These are phyloP conservation scores for Durotheca rogersii DNA, from an alignment of 495 filamentous ascomycete genomes.

Conservation along the genomic window DNA sequence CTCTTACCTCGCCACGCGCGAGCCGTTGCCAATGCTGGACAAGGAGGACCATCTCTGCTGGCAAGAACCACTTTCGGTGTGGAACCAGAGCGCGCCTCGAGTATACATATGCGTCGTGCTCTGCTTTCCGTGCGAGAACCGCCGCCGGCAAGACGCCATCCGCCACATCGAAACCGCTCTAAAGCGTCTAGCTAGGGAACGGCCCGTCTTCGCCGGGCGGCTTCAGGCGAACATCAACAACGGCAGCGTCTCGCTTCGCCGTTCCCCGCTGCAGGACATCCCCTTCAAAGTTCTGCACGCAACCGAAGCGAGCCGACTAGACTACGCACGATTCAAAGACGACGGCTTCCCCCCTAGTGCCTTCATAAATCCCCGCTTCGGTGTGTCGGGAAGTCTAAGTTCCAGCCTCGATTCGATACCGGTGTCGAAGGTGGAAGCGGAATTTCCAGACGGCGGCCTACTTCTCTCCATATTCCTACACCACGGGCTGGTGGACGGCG, in stretches of 20 bases:
- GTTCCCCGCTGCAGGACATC: slow-evolving; percentile 31
- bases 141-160: slow-evolving; percentile 23
- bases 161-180: slow-evolving; percentile 32
- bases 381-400: slow-evolving; percentile 16
- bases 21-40: slow-evolving; percentile 29
- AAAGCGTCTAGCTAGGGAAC: slow-evolving; percentile 24
- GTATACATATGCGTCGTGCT: slow-evolving; percentile 39
- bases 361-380: slow-evolving; percentile 30
- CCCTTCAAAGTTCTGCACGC: slow-evolving; percentile 30
- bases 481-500: slow-evolving; percentile 39
- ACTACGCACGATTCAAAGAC: slow-evolving; percentile 30
- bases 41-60: slow-evolving; percentile 27
- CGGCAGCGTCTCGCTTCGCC: slow-evolving; percentile 30
- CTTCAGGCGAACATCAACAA: slow-evolving; percentile 29
- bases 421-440: slow-evolving; percentile 35
- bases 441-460: slow-evolving; percentile 36
- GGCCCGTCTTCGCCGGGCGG: slow-evolving; percentile 38
- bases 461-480: slow-evolving; percentile 40
- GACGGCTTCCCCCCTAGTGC: slow-evolving; percentile 35
- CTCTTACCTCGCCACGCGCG: slow-evolving; percentile 20
- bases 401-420: slow-evolving; percentile 30
- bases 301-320: slow-evolving; percentile 18
- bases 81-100: slow-evolving; percentile 39
- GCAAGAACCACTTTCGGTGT: slow-evolving; percentile 36
- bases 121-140: slow-evolving; percentile 37